These are phyloP conservation scores for Chrysanthemum seticuspe DNA, from an alignment of 129 eudicot species.

Conservation along the genomic window DNA sequence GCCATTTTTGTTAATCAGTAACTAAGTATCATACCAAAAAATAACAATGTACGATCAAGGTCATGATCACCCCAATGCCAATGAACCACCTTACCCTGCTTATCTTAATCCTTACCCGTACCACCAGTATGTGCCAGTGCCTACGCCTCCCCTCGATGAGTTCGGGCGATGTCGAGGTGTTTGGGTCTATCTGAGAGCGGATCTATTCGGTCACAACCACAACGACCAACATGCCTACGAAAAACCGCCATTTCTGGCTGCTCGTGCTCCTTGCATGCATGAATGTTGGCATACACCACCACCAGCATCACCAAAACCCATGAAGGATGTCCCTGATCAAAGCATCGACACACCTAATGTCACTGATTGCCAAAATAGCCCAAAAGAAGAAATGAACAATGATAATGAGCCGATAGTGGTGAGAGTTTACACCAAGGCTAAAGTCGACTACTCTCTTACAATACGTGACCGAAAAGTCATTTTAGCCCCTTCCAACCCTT, in stretches of 20 bases:
- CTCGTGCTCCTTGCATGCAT: not conserved
- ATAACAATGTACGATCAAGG: too few relatives aligned
- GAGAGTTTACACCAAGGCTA: slow-evolving; percentile 46
- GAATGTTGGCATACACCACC: not conserved
- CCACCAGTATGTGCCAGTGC: too few relatives aligned
- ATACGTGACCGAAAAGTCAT: slow-evolving; percentile 50
- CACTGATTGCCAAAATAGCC: not conserved
- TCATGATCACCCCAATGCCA: too few relatives aligned
- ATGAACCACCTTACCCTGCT: too few relatives aligned
- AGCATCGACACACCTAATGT: too few relatives aligned
- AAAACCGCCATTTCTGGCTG: not conserved
- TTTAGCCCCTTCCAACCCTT: slow-evolving; percentile 42
- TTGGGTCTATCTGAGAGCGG: not conserved
- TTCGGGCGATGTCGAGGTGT: not conserved
- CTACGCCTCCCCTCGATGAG: not conserved
- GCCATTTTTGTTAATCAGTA: too few relatives aligned
- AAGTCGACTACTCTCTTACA: slow-evolving; percentile 37
- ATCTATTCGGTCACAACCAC: not conserved
- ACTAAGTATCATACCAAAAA: too few relatives aligned
- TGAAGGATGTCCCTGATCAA: too few relatives aligned
- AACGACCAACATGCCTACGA: not conserved
- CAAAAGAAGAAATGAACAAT: not conserved
- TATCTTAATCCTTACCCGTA: too few relatives aligned
- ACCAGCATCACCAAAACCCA: not conserved
- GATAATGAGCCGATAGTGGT: not conserved